Percentiles rank a stretch among this genome's conserved stretches.
Conservation (phyloP, 441 rosid genomes). For the Syzygium syzygioides region DNA sequence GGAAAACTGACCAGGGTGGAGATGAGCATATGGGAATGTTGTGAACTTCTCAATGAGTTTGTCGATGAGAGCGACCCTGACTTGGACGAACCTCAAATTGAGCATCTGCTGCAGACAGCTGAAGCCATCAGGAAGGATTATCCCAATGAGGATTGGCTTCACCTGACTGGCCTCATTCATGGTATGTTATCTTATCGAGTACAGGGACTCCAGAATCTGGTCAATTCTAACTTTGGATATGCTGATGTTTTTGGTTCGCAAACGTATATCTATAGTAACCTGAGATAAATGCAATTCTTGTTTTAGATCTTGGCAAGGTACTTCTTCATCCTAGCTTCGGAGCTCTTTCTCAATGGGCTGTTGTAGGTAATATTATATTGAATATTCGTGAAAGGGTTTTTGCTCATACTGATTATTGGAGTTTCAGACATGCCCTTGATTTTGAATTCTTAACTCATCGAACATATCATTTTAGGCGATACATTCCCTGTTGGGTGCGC, state of each 20-base stretch:
- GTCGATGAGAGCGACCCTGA: background rate
- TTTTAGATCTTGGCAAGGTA: slow-evolving; percentile 1
- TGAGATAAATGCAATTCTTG: background rate
- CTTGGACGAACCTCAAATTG: background rate
- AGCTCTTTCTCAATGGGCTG: slow-evolving; percentile 2
- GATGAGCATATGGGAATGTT: slow-evolving; percentile 2
- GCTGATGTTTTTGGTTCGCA: background rate
- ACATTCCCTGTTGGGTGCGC: background rate
- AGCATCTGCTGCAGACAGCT: slow-evolving; percentile 2
- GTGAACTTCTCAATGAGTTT: background rate
- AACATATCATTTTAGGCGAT: background rate
- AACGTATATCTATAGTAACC: background rate
- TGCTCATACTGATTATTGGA: background rate
- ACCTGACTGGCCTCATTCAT: slow-evolving; percentile 2
- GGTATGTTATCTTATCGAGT: background rate
- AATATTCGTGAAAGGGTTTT: background rate
- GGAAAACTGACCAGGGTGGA: background rate
- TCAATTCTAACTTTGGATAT: background rate
- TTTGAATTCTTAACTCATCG: background rate
- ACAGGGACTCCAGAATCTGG: background rate
- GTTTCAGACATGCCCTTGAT: background rate
- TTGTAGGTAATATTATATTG: background rate
- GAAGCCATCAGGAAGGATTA: slow-evolving; percentile 1
- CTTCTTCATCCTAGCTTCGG: slow-evolving; percentile 5
- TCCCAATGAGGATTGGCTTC: background rate